phyloP scores from a whole-genome alignment of 2,329 filamentous ascomycete species.

The Microthyrium microscopicum region DNA sequence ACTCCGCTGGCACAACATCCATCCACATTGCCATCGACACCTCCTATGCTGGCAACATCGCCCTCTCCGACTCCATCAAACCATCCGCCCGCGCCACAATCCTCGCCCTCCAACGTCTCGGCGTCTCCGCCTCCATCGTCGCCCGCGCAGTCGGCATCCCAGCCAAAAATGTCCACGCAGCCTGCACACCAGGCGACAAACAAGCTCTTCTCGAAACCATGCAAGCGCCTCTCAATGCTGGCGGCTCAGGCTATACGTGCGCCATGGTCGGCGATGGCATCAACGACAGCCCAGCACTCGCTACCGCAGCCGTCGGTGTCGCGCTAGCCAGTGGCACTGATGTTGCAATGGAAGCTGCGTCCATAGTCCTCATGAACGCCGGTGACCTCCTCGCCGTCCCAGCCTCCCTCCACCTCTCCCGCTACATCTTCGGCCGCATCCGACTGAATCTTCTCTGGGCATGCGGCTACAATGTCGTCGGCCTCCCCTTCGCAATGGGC shows the following conservation, averaged over 20 bases:
- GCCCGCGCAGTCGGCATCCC: slow-evolving; percentile 70
- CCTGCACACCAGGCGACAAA: slow-evolving; percentile 84
- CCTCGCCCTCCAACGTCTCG: slow-evolving; percentile 66
- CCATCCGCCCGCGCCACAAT: slow-evolving; percentile 68
- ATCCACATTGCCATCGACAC: slow-evolving; percentile 84
- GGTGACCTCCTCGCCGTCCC: slow-evolving; percentile 83
- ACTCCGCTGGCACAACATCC: slow-evolving; percentile 56
- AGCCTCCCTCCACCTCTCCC: slow-evolving; percentile 63
- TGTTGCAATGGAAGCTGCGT: slow-evolving; percentile 93
- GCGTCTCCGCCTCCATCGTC: slow-evolving; percentile 76
- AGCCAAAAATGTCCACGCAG: slow-evolving; percentile 58
- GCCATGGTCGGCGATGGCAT: slow-evolving; percentile 98
- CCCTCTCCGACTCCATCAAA: slow-evolving; percentile 82
- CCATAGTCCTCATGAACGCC: slow-evolving; percentile 87
- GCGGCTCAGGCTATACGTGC: slow-evolving; percentile 48
- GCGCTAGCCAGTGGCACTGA: slow-evolving; percentile 86
- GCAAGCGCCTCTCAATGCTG: slow-evolving; percentile 33
- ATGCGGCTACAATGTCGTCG: slow-evolving; percentile 80
- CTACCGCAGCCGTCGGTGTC: slow-evolving; percentile 83
- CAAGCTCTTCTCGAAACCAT: slow-evolving; percentile 67
- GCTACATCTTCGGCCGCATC: slow-evolving; percentile 78
- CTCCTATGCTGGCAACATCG: slow-evolving; percentile 64
- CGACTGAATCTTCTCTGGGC: slow-evolving; percentile 88
- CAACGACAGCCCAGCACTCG: slow-evolving; percentile 92
- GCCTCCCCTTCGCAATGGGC: slow-evolving; percentile 92